Evolutionary conservation across 1,139 yeast genomes (phyloP).

Genomic region (Taphrina communis): DNA sequence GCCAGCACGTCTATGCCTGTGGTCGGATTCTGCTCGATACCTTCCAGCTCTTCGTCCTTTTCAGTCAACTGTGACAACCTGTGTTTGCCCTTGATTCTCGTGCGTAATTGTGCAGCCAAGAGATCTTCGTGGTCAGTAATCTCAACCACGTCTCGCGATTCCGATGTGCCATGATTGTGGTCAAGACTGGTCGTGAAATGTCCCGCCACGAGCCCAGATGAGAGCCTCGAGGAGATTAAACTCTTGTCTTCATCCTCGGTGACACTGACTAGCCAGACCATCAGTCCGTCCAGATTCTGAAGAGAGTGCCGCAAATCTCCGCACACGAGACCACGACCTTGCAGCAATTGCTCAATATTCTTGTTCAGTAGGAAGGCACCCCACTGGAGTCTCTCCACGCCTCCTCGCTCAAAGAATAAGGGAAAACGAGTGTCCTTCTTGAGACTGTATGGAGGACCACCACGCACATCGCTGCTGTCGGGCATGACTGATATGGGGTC

Average conservation of each 20-base stretch:
- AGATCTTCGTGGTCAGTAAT: slow-evolving; percentile 24
- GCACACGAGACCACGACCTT: slow-evolving; percentile 51
- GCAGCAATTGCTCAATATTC: slow-evolving; percentile 60
- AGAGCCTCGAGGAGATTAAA: neutral
- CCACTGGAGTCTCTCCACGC: slow-evolving; percentile 60
- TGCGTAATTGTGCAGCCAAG: slow-evolving; percentile 14
- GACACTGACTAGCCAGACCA: slow-evolving; percentile 47
- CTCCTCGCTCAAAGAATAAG: slow-evolving; percentile 58
- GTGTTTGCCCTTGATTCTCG: slow-evolving; percentile 7
- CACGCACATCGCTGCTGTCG: slow-evolving; percentile 10
- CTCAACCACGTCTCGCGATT: neutral
- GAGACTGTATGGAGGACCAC: slow-evolving; percentile 36
- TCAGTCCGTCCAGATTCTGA: slow-evolving; percentile 54
- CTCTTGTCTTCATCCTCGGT: slow-evolving; percentile 27
- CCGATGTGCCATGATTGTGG: neutral
- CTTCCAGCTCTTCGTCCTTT: slow-evolving; percentile 14
- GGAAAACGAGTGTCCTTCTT: slow-evolving; percentile 52
- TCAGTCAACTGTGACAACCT: slow-evolving; percentile 2
- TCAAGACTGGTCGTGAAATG: neutral
- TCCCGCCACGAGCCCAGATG: neutral
- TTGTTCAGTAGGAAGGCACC: slow-evolving; percentile 59
- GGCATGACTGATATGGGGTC: slow-evolving; percentile 54
- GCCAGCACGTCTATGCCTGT: neutral
- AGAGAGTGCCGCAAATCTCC: slow-evolving; percentile 54
- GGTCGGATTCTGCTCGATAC: too few relatives aligned